Evolutionary conservation across 192 early-diverging fungal genomes (phyloP), one percentile per base, ranked within the genome.

Genomic region (Entomortierella lignicola): DNA sequence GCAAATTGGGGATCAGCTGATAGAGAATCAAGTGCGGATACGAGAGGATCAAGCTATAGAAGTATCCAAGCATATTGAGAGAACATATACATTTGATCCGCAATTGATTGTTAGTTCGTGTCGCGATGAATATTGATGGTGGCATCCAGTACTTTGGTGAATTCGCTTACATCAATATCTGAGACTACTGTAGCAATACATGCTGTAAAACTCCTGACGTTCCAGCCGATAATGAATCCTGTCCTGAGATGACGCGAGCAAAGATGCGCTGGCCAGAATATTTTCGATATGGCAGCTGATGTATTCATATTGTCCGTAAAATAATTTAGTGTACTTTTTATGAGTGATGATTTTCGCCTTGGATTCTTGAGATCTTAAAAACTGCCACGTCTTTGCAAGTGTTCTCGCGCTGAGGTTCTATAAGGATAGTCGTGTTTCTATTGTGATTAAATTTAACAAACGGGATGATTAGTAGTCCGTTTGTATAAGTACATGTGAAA

Each of bases 151-250:
- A 44, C 15, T 10, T 21, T 25, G 43, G 37, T 31, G 15, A 69
- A 17, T 47, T 39, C 30, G 34, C 58, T 74, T 84, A 89, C 85
- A 58, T 86, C 73, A 23, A 86, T 66, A 60, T 84, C 71, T 10
- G 74, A 70, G n/a, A 86, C 73, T 6, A 89, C 62, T 2, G 85
- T 72, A 21, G 87, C 85, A 34, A 89, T 82, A 63, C 87, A 89
- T 17, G 83, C 64, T 7, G 85, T 86, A 52, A 71, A 81, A 15
- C 73, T 64, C 23, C 81, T 67, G 63, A 83, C 80, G 56, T 83
- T 84, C 87, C 87, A 89, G 8, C 87, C 87, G 26, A 89, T 72
- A 3, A 89, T 77, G 51, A 81, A 89, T 6, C 87, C 87, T 21
- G 77, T 66, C 56, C 63, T 69, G 37, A 71, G 58, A 53, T 82